phyloP scores from a whole-genome alignment of 2,329 filamentous ascomycete species.

The Ophiostoma sp. region DNA sequence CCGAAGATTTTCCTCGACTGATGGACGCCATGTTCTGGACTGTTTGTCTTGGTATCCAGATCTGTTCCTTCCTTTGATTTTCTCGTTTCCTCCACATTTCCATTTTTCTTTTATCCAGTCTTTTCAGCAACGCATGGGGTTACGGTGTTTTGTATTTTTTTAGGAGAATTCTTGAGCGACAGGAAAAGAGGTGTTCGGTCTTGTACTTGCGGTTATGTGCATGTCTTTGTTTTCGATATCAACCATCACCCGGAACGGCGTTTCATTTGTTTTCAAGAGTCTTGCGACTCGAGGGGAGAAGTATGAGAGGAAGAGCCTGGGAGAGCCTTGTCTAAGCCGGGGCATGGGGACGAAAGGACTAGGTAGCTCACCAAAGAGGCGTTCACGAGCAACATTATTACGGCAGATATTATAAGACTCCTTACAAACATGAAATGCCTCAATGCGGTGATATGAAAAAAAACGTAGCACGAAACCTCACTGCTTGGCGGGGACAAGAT shows the following conservation, averaged over 20 bases:
- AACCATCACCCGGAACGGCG: constrained; percentile 14
- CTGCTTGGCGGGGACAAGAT: no score
- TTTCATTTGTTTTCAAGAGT: background rate
- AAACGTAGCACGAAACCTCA: no score
- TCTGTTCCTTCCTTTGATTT: background rate
- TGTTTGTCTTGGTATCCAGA: background rate
- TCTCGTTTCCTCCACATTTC: background rate
- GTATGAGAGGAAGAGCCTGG: background rate
- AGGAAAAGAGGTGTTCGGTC: constrained; percentile 18
- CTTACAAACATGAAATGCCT: no score
- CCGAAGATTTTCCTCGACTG: no score
- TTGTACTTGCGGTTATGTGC: constrained; percentile 9
- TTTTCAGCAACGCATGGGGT: constrained; percentile 20
- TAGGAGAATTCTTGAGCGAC: constrained; percentile 14
- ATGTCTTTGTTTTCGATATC: constrained; percentile 18
- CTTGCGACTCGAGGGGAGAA: background rate
- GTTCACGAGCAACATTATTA: constrained; percentile 4
- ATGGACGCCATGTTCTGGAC: no score
- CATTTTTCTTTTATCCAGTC: background rate
- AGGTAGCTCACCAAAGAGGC: constrained; percentile 3
- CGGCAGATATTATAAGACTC: constrained; percentile 10
- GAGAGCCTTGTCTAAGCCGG: background rate
- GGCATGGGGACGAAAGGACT: background rate
- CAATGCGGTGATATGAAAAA: no score
- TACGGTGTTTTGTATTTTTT: constrained; percentile 17